phyloP scores from a whole-genome alignment of 2,329 filamentous ascomycete genomes.

The Pyricularia sp. region DNA sequence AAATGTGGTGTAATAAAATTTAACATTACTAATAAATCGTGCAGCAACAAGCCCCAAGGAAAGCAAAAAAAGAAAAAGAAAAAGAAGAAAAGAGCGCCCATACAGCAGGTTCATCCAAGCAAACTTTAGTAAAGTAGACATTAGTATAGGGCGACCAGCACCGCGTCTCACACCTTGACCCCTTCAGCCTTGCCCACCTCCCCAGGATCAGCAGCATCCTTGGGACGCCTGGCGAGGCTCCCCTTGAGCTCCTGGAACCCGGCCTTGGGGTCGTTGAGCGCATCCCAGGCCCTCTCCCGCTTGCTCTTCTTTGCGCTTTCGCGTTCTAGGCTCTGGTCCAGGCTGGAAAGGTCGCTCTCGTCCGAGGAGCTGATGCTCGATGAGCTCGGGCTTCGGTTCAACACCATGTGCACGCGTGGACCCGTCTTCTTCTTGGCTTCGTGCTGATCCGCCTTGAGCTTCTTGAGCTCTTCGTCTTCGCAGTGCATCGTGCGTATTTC shows the following conservation, averaged over 20 bases:
- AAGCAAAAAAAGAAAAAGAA: background rate
- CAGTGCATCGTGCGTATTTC: conserved; percentile 64
- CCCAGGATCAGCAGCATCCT: background rate
- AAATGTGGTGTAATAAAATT: background rate
- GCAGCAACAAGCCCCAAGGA: background rate
- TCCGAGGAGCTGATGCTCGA: conserved; percentile 38
- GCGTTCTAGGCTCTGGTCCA: conserved; percentile 24
- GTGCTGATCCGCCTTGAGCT: conserved; percentile 65
- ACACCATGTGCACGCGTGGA: conserved; percentile 36
- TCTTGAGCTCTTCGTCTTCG: conserved; percentile 58
- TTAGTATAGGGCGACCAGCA: background rate
- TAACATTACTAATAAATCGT: background rate
- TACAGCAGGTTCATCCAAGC: background rate
- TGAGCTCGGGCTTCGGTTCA: conserved; percentile 38
- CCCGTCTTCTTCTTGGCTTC: conserved; percentile 50
- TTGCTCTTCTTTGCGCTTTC: conserved; percentile 25
- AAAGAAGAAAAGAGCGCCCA: background rate
- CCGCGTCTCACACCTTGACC: background rate
- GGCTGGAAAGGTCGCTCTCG: conserved; percentile 36
- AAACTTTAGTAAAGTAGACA: background rate
- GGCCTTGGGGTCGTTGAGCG: conserved; percentile 32
- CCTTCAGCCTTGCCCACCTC: background rate
- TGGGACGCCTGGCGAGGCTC: background rate
- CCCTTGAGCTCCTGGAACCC: background rate
- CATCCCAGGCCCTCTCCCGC: conserved; percentile 36